Evolutionary conservation across 768 basidiomycete genomes (phyloP), one percentile per base, ranked within the genome.

Genomic region (Tylopilus sp.): DNA sequence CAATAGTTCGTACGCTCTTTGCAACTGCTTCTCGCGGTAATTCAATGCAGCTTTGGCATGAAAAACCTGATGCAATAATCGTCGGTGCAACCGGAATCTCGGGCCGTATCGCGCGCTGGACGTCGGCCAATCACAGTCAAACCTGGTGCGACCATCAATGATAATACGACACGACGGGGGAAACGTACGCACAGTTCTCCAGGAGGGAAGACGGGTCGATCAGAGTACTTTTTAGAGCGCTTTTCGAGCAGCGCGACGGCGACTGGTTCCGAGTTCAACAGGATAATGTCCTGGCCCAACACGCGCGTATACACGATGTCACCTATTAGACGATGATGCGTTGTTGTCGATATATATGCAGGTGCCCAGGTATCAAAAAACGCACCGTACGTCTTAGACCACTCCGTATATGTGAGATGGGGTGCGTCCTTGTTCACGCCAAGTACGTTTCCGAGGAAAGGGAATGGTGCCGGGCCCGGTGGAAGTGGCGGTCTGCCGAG

Each of bases 231-330:
- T 11, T 74, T 61, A 42, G 80, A 76, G 28, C 78, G 74, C 59
- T 74, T 78, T 33, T 83, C 82, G 30, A 84, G 64, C 31, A 84
- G 65, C 40, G 80, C 79, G 21, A 70, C 69, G 26, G 74, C 75
- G 13, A 71, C 74, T 11, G 4, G 6, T 16, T 33, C 31, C 31
- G 31, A 33, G 31, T 33, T 33, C 31, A 33, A 11, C 31, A 33
- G 10, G 31, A 33, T 13, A 16, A 33, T 11, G 16, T 33, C 69
- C 52, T 77, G 73, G 29, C 74, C 71, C 47, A 83, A 64, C 22
- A 79, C 58, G 22, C 37, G 42, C 0, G 19, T 25, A n/a, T 53
- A 33, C 9, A 61, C 37, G n/a, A 62, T 51, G 13, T 50, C 56
- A 3, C 60, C 55, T 56, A 26, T 30, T 16, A 11, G 4, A 13